Evolutionary conservation across 2,329 filamentous ascomycete genomes (phyloP).

Genomic region (Talaromyces sp.): DNA sequence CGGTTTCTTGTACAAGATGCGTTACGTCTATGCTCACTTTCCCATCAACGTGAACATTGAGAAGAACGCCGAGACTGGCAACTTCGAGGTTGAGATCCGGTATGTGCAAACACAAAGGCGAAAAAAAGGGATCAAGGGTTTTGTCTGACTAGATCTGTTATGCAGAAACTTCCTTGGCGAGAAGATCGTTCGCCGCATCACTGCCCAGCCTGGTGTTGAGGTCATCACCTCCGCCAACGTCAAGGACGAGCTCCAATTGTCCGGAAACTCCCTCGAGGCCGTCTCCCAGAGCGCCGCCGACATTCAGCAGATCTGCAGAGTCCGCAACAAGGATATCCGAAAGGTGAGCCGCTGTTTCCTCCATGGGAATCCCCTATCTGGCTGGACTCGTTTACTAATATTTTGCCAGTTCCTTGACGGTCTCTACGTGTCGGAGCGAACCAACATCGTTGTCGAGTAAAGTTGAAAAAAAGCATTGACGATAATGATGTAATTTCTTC

Average conservation of each 20-base stretch:
- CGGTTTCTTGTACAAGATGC: constrained; percentile 99
- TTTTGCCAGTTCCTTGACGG: constrained; percentile 87
- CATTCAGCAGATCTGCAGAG: constrained; percentile 99
- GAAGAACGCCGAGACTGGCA: constrained; percentile 87
- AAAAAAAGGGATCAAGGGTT: background rate
- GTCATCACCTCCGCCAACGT: constrained; percentile 85
- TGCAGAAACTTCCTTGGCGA: constrained; percentile 93
- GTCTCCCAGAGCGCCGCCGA: constrained; percentile 98
- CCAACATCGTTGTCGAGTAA: constrained; percentile 74
- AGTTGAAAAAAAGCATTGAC: constrained; percentile 23
- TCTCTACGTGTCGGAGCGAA: constrained; percentile 99
- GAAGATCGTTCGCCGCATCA: constrained; percentile 94
- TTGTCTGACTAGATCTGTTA: constrained; percentile 15
- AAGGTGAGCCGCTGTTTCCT: constrained; percentile 61
- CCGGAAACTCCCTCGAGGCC: constrained; percentile 91
- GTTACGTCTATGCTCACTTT: constrained; percentile 99
- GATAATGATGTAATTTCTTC: constrained; percentile 26
- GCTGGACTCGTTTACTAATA: constrained; percentile 20
- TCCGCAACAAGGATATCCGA: constrained; percentile 99
- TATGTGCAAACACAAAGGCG: constrained; percentile 45
- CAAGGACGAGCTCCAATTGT: constrained; percentile 96
- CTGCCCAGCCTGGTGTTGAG: constrained; percentile 85
- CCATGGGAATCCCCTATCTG: background rate
- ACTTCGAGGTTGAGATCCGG: constrained; percentile 95
- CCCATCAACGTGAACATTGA: constrained; percentile 99